These are phyloP conservation scores for Marchantia polymorpha DNA, from an alignment of 225 moss, liverwort and hornwort species.

Conservation along the genomic window DNA sequence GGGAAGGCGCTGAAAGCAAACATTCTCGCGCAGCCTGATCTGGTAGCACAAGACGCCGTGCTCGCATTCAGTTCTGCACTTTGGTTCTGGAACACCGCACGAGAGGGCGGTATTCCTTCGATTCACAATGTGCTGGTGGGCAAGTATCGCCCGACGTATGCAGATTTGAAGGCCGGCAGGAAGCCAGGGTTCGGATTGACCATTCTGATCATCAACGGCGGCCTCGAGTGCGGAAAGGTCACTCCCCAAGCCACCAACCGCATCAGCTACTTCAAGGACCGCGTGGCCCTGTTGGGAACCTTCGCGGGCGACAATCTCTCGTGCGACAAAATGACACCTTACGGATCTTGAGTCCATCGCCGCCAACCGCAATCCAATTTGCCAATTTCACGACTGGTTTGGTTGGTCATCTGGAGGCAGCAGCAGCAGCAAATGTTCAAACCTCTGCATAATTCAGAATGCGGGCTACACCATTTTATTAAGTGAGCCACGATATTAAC, in stretches of 20 bases:
- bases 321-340: slow-evolving; percentile 42
- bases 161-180: slow-evolving; percentile 26
- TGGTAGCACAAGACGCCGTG: slow-evolving; percentile 41
- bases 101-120: slow-evolving; percentile 28
- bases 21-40: slow-evolving; percentile 34
- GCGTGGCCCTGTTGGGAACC: slow-evolving; percentile 30
- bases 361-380: too few relatives aligned
- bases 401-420: too few relatives aligned
- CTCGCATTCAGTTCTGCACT: slow-evolving; percentile 43
- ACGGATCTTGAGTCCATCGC: neutral
- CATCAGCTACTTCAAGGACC: slow-evolving; percentile 41
- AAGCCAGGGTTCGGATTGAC: slow-evolving; percentile 48
- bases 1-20: slow-evolving; percentile 14
- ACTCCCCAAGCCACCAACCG: slow-evolving; percentile 45
- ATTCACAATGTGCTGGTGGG: slow-evolving; percentile 43
- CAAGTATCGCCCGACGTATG: slow-evolving; percentile 26
- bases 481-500: too few relatives aligned
- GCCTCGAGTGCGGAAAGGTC: slow-evolving; percentile 41
- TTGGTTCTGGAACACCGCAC: slow-evolving; percentile 46
- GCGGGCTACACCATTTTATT: too few relatives aligned
- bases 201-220: slow-evolving; percentile 51
- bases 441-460: too few relatives aligned
- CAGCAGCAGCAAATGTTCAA: too few relatives aligned
- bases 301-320: slow-evolving; percentile 34
- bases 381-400: too few relatives aligned